Conservation (phyloP, 805 yeast species). For the Teunomyces kruisii region DNA sequence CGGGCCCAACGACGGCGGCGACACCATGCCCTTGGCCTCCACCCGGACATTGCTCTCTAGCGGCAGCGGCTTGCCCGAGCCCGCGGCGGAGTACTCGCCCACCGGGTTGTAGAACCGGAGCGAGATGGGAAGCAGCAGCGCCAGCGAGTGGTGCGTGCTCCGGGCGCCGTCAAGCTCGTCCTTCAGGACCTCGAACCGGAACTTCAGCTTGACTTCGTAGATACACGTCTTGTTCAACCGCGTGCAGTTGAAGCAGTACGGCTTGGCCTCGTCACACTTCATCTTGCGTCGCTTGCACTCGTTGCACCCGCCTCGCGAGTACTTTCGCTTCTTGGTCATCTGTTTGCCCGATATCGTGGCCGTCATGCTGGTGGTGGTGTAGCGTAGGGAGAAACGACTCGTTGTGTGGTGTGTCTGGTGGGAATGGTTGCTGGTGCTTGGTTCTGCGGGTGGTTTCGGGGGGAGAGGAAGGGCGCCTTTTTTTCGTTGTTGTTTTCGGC, state of each 20-base stretch:
- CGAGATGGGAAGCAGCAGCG: neutral
- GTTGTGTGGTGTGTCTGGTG: too few relatives aligned
- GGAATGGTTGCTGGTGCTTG: neutral
- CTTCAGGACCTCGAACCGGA: constrained; percentile 5
- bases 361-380: too few relatives aligned
- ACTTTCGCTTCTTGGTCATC: constrained; percentile 34
- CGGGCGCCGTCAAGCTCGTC: neutral
- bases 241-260: constrained; percentile 37
- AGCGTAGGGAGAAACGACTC: too few relatives aligned
- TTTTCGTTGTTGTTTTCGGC: too few relatives aligned
- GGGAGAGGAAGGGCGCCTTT: too few relatives aligned
- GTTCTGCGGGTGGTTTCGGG: too few relatives aligned
- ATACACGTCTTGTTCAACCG: constrained; percentile 32
- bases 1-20: neutral
- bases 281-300: constrained; percentile 45
- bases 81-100: too few relatives aligned
- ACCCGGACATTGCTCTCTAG: neutral
- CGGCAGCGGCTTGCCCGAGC: neutral
- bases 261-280: constrained; percentile 43
- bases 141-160: too few relatives aligned
- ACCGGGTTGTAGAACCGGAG: neutral
- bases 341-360: neutral
- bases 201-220: constrained; percentile 18
- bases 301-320: constrained; percentile 40
- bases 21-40: neutral